phyloP scores from a whole-genome alignment of 2,329 filamentous ascomycete genomes.

The Alternaria angustiovoidea region DNA sequence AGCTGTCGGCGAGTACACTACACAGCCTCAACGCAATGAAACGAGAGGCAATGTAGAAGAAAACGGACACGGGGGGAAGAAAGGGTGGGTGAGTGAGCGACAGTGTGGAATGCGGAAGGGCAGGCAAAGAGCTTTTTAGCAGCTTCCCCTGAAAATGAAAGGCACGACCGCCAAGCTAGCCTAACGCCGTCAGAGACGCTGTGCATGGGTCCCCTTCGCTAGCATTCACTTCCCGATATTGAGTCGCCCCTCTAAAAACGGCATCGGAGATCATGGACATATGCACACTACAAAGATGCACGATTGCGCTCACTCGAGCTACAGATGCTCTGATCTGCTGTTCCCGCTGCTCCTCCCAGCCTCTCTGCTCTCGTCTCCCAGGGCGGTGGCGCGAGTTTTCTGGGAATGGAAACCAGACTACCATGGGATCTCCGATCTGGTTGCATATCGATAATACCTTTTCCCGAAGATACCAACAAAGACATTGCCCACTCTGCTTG shows the following conservation, averaged over 20 bases:
- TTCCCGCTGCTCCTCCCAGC: not conserved
- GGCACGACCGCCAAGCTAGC: conserved; percentile 34
- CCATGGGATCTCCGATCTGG: conserved; percentile 10
- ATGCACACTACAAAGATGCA: conserved; percentile 11
- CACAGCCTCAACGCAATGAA: conserved; percentile 33
- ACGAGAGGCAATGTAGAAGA: conserved; percentile 43
- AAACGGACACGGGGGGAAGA: conserved; percentile 31
- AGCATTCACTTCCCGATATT: conserved; percentile 29
- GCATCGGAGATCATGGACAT: conserved; percentile 8
- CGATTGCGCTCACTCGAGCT: conserved; percentile 3
- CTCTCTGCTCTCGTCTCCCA: not conserved
- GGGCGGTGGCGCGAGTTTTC: conserved; percentile 20
- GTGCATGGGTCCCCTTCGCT: conserved; percentile 37
- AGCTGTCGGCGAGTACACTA: conserved; percentile 17
- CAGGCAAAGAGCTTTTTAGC: conserved; percentile 42
- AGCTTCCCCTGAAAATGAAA: conserved; percentile 44
- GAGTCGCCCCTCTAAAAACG: conserved; percentile 32
- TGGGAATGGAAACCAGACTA: conserved; percentile 15
- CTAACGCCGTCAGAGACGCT: conserved; percentile 33
- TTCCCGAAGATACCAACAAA: conserved; percentile 9
- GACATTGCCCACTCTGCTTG: not conserved
- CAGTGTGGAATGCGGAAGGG: conserved; percentile 41
- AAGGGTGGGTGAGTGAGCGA: conserved; percentile 34
- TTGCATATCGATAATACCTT: conserved; percentile 22
- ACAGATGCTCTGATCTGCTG: not conserved